Evolutionary conservation across 805 yeast species (phyloP).

Genomic region (Zygotorulaspora danielsina): DNA sequence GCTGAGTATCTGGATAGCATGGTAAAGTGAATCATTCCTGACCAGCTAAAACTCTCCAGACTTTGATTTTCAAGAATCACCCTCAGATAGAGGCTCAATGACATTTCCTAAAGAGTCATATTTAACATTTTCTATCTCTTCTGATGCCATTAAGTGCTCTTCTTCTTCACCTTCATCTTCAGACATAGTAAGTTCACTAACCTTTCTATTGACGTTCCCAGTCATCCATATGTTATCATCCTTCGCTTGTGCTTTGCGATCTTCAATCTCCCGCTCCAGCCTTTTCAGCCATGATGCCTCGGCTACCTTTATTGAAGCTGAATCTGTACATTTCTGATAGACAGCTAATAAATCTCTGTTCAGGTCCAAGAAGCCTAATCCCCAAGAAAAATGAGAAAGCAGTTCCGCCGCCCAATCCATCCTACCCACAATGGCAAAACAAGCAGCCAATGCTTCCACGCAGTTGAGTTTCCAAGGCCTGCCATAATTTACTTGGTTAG

Average conservation of each 20-base stretch:
- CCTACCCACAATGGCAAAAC: slow-evolving; percentile 90
- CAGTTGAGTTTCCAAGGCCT: slow-evolving; percentile 94
- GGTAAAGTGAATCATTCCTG: too few relatives aligned
- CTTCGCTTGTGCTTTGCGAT: slow-evolving; percentile 50
- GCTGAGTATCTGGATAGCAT: too few relatives aligned
- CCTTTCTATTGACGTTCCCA: slow-evolving; percentile 67
- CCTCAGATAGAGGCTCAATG: slow-evolving; percentile 16
- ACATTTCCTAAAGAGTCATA: slow-evolving; percentile 24
- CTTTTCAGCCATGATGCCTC: slow-evolving; percentile 70
- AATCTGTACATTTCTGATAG: slow-evolving; percentile 77
- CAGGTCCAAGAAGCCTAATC: slow-evolving; percentile 76
- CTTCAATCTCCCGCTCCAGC: slow-evolving; percentile 61
- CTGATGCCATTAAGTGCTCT: slow-evolving; percentile 19
- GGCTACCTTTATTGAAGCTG: slow-evolving; percentile 64
- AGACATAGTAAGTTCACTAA: slow-evolving; percentile 18
- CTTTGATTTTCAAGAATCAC: too few relatives aligned
- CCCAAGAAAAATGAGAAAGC: slow-evolving; percentile 86
- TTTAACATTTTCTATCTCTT: slow-evolving; percentile 7
- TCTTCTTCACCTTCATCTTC: slow-evolving; percentile 17
- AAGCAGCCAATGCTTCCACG: slow-evolving; percentile 96
- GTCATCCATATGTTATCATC: slow-evolving; percentile 68
- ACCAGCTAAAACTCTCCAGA: too few relatives aligned
- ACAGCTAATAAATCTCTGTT: slow-evolving; percentile 72
- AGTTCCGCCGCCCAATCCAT: slow-evolving; percentile 81
- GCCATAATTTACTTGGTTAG: slow-evolving; percentile 96